phyloP scores from a whole-genome alignment of 176 grass and related monocot species.

The Cenchrus purpureus region DNA sequence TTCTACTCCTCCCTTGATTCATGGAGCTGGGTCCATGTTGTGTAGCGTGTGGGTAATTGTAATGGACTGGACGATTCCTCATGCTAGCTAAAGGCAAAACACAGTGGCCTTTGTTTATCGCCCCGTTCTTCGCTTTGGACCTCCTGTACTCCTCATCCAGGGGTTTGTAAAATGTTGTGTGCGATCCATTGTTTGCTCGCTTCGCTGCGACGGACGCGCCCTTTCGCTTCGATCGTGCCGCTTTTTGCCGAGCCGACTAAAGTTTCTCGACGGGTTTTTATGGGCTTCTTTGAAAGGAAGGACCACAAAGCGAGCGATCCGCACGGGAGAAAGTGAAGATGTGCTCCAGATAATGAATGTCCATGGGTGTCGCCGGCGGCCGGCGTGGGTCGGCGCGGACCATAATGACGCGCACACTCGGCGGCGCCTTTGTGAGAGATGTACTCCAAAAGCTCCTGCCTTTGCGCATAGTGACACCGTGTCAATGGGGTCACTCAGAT shows the following conservation, averaged over 20 bases:
- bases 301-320: slow-evolving; percentile 44
- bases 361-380: background rate
- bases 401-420: slow-evolving; percentile 47
- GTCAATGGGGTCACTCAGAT: slow-evolving; percentile 24
- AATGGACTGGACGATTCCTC: slow-evolving; percentile 49
- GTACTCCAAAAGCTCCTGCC: background rate
- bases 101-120: slow-evolving; percentile 45
- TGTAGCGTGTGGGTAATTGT: slow-evolving; percentile 45
- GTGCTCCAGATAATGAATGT: slow-evolving; percentile 30
- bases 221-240: slow-evolving; percentile 27
- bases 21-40: slow-evolving; percentile 45
- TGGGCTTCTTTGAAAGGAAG: slow-evolving; percentile 48
- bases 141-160: background rate
- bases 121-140: background rate
- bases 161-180: slow-evolving; percentile 1
- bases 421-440: background rate
- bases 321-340: background rate
- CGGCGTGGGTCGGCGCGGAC: slow-evolving; percentile 44
- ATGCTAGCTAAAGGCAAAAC: slow-evolving; percentile 57
- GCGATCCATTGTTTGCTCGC: background rate
- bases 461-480: slow-evolving; percentile 31
- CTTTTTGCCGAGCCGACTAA: slow-evolving; percentile 26
- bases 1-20: background rate
- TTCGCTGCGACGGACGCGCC: background rate
- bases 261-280: slow-evolving; percentile 35